phyloP scores from a whole-genome alignment of 1,284 basidiomycete species.

The Cryptococcus sp. region DNA sequence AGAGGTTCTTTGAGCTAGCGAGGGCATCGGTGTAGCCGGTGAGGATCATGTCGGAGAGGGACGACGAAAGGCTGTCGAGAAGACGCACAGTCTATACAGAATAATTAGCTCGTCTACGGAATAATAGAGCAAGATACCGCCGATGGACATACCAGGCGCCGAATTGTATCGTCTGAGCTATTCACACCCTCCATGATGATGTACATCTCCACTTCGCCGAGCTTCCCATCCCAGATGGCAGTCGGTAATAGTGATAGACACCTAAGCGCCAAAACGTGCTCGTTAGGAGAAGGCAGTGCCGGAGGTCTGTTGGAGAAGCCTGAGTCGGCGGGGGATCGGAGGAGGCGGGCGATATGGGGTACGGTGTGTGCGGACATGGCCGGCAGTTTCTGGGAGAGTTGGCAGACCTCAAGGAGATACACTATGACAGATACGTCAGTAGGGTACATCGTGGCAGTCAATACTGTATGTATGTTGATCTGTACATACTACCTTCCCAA shows the following conservation, averaged over 20 bases:
- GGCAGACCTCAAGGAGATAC: conserved; percentile 19
- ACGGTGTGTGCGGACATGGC: neutral
- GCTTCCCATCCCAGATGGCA: conserved; percentile 25
- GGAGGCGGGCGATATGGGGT: conserved; percentile 1
- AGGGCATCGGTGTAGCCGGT: conserved; percentile 15
- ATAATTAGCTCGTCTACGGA: neutral
- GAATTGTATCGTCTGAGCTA: conserved; percentile 32
- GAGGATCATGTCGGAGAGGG: conserved; percentile 18
- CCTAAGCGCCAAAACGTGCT: conserved; percentile 34
- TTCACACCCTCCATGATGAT: conserved; percentile 43
- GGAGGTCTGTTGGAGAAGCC: conserved; percentile 8
- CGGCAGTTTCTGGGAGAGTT: neutral
- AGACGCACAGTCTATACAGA: conserved; percentile 31
- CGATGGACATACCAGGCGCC: conserved; percentile 29
- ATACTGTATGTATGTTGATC: neutral
- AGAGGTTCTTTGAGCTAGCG: conserved; percentile 18
- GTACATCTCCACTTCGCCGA: conserved; percentile 38
- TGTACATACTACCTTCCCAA: conserved; percentile 10
- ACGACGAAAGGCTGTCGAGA: conserved; percentile 16
- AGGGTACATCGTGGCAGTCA: neutral
- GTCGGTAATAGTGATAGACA: conserved; percentile 31
- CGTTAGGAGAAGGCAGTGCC: conserved; percentile 25
- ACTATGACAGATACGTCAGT: conserved; percentile 7
- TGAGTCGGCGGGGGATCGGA: neutral
- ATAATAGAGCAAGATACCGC: too few species aligned